These are phyloP conservation scores for Collybia mongolica DNA, from an alignment of 768 basidiomycete genomes.

Conservation along the genomic window DNA sequence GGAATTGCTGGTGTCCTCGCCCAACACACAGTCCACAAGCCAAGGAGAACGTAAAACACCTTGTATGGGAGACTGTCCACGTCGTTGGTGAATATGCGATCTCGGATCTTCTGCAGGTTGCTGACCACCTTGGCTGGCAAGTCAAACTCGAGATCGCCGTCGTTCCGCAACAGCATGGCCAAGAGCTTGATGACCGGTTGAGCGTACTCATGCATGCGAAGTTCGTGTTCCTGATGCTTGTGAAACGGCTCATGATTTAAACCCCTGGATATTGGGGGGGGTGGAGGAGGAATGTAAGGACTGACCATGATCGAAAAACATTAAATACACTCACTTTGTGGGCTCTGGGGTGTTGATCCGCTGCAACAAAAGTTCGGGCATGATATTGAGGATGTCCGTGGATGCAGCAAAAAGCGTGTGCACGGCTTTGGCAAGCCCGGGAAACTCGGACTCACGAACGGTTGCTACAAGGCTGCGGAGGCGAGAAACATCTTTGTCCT, in stretches of 20 bases:
- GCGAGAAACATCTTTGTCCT: no score
- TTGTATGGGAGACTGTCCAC: background rate
- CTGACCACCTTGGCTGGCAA: background rate
- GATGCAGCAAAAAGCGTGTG: no score
- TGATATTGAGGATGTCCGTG: no score
- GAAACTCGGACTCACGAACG: no score
- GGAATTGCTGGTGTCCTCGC: background rate
- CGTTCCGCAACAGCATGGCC: conserved; percentile 7
- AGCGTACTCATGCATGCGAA: conserved; percentile 14
- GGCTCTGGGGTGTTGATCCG: no score
- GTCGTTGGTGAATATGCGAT: no score
- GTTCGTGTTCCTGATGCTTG: conserved; percentile 9
- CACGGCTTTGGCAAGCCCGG: no score
- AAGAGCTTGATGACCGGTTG: conserved; percentile 4
- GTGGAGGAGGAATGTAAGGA: no score
- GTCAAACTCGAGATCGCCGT: background rate
- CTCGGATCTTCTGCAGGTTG: background rate
- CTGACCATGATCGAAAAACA: no score
- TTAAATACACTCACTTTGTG: no score
- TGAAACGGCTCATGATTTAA: conserved; percentile 24
- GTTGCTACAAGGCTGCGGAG: no score
- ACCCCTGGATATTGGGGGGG: conserved; percentile 1
- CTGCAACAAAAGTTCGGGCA: no score
- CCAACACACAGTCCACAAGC: conserved; percentile 13
- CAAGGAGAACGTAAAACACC: background rate